Base-by-base conservation (phyloP, 805 yeast species). In the Starmerella bombicola region DNA sequence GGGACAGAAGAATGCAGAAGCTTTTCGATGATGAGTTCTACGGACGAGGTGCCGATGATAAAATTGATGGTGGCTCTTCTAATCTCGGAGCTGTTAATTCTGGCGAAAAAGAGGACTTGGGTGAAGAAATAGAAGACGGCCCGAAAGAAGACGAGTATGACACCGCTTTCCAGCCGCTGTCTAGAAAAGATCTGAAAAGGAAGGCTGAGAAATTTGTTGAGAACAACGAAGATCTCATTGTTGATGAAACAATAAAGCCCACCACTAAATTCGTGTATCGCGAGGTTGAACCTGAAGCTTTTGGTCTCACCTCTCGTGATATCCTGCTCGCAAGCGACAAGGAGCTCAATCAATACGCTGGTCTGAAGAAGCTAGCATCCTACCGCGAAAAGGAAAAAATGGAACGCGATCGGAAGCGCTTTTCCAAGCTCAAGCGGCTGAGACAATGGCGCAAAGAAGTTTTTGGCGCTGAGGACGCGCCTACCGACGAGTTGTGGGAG, bases 241-340 rank as follows among this genome's bases (percentile, higher is more conserved):
- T 76, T 20, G 88, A 80, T 23, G 83, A 80, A 52, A 74, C 55
- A 3, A 38, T 47, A 13, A 41, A 66, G 7, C 60, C 60, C 32
- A 68, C 59, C 4, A 67, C 66, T 2, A 70, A 70, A 13, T 88
- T 91, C 69, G 77, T 76, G 53, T 91, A 91, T 58, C 73, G 96
- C 54, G 94, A 85, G 53, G 97, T 91, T 3, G 85, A 95, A 1
- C 96, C 98, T 7, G 97, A 91, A 55, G 65, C 85, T 8, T 91
- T 73, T 63, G 97, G 97, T 10, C 68, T 91, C 36, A 69, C 81
- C 0, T 71, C 91, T 0, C 70, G 91, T 47, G 98, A 91, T 53
- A 91, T 91, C 35, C 66, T 91, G 40, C 64, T 83, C 43, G 98
- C 98, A 12, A 88, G 82, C 55, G 98, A 91, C 58, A 69, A 71